phyloP scores from a whole-genome alignment of 805 yeast genomes.

The Spathaspora sp. region DNA sequence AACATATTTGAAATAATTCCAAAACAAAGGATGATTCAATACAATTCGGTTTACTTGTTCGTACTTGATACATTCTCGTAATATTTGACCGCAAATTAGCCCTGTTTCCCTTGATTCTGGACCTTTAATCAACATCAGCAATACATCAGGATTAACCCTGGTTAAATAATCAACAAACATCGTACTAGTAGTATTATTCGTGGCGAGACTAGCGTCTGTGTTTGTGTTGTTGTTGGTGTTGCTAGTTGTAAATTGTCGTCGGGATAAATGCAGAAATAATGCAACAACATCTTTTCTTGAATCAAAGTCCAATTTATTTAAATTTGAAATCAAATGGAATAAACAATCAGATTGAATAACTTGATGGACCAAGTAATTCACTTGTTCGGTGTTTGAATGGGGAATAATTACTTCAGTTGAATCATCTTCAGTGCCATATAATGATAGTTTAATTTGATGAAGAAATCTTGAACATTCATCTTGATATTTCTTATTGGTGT shows the following conservation, averaged over 20 bases:
- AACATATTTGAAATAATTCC: constrained; percentile 82
- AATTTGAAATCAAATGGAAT: constrained; percentile 52
- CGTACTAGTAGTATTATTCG: neutral
- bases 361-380: constrained; percentile 75
- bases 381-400: constrained; percentile 53
- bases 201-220: constrained; percentile 47
- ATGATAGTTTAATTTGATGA: constrained; percentile 57
- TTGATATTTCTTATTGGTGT: constrained; percentile 43
- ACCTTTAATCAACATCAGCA: constrained; percentile 60
- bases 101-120: constrained; percentile 76
- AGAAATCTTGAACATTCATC: constrained; percentile 73
- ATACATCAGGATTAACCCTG: constrained; percentile 55
- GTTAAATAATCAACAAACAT: constrained; percentile 68
- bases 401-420: constrained; percentile 38
- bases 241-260: constrained; percentile 69
- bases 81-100: constrained; percentile 68
- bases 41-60: constrained; percentile 65
- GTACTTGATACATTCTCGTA: constrained; percentile 80
- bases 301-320: constrained; percentile 79
- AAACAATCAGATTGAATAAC: constrained; percentile 71
- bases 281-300: constrained; percentile 78
- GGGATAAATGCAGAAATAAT: constrained; percentile 70
- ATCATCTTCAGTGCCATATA: constrained; percentile 52
- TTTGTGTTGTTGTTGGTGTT: constrained; percentile 33
- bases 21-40: constrained; percentile 52